These are phyloP conservation scores for Leishmania mexicana DNA, from an alignment of 208 protist genomes.

Conservation along the genomic window DNA sequence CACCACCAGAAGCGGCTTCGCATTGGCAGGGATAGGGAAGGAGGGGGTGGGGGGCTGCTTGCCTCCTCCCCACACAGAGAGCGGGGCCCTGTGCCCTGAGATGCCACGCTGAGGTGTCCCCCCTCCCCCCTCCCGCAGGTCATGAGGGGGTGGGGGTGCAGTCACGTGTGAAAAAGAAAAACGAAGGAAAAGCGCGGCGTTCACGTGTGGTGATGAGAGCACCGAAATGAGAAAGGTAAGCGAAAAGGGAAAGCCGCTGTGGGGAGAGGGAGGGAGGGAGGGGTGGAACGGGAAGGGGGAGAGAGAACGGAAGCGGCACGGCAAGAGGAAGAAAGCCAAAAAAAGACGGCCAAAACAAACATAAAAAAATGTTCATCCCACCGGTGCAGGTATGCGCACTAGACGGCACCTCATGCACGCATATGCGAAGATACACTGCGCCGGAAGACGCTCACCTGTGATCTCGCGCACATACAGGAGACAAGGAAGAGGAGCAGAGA, in stretches of 20 bases:
- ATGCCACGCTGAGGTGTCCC: background rate
- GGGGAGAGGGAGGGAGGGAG: background rate
- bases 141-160: background rate
- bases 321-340: background rate
- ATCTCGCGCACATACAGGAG: background rate
- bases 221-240: background rate
- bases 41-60: background rate
- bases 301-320: background rate
- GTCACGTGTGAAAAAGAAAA: background rate
- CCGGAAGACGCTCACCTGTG: background rate
- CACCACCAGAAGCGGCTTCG: background rate
- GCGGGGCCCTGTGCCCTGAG: background rate
- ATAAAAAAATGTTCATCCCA: background rate
- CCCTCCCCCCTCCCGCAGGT: background rate
- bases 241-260: background rate
- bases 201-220: background rate
- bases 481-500: background rate
- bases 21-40: background rate
- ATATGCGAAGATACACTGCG: background rate
- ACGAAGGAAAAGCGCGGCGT: background rate
- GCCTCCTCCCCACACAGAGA: background rate
- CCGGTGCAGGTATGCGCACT: background rate
- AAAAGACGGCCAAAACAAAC: background rate
- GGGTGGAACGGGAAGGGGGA: too few species aligned
- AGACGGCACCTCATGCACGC: background rate